Evolutionary conservation across 495 filamentous ascomycete genomes (phyloP).

Genomic region (Ascobolus immersus): DNA sequence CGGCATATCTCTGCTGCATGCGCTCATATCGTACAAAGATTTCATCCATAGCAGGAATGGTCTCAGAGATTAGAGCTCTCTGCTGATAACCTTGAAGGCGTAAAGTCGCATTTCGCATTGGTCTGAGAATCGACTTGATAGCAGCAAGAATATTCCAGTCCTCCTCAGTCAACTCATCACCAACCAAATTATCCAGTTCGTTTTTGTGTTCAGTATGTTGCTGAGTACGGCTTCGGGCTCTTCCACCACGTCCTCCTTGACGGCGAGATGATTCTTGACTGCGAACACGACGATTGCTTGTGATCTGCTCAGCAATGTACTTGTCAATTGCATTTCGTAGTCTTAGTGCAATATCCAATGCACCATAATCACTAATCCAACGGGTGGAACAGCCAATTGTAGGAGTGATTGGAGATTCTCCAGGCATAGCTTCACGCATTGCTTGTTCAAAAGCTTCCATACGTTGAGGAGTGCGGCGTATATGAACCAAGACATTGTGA

Average conservation of each 20-base stretch:
- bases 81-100: neutral
- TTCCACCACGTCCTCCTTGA: neutral
- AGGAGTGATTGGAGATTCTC: neutral
- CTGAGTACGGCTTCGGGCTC: neutral
- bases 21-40: neutral
- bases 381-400: constrained; percentile 2
- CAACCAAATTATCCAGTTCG: too few species aligned
- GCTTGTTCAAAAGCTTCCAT: neutral
- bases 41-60: neutral
- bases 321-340: constrained; percentile 4
- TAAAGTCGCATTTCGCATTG: neutral
- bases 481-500: neutral
- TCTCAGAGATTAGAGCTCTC: too few species aligned
- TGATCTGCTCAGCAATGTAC: too few species aligned
- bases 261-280: too few species aligned
- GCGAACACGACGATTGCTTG: too few species aligned
- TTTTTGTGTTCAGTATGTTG: too few species aligned
- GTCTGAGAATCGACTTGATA: constrained; percentile 2
- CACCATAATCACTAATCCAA: constrained; percentile 5
- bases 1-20: too few species aligned
- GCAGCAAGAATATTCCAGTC: constrained; percentile 4
- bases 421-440: neutral
- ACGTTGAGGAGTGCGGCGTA: neutral
- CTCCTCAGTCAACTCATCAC: neutral
- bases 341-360: constrained; percentile 1